These are phyloP conservation scores for Crithidia thermophila DNA, from an alignment of 208 protist genomes.

Conservation along the genomic window DNA sequence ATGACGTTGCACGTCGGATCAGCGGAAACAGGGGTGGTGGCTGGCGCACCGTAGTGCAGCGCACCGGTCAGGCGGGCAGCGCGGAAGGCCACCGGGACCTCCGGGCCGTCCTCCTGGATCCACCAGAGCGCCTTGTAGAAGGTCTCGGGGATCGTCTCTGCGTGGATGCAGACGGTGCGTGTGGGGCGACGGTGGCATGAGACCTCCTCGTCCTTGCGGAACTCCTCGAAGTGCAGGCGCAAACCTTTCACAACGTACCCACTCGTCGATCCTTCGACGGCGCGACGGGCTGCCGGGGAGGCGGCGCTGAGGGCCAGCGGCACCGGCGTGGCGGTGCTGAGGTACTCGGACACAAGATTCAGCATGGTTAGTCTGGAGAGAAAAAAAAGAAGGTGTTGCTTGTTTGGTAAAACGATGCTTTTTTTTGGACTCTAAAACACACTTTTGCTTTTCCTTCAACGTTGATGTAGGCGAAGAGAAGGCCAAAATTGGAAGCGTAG, in stretches of 20 bases:
- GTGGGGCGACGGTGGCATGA: constrained; percentile 11
- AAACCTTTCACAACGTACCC: constrained; percentile 10
- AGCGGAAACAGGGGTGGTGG: too few relatives aligned
- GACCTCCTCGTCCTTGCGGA: constrained; percentile 15
- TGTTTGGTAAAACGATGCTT: too few relatives aligned
- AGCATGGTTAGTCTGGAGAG: not conserved
- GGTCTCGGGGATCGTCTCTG: not conserved
- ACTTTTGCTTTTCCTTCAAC: too few relatives aligned
- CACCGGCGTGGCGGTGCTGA: not conserved
- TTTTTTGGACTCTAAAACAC: too few relatives aligned
- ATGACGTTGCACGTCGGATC: not conserved
- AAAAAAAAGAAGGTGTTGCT: not conserved
- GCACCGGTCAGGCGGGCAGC: constrained; percentile 9
- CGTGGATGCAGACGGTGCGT: constrained; percentile 22
- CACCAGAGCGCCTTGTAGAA: constrained; percentile 14
- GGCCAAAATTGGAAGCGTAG: too few relatives aligned
- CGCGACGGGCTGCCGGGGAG: constrained; percentile 4
- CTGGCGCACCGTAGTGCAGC: not conserved
- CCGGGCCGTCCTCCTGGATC: not conserved
- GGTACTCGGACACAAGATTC: not conserved
- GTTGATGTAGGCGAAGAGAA: too few relatives aligned
- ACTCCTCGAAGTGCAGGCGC: constrained; percentile 8
- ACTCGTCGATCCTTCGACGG: not conserved
- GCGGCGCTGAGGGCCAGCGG: constrained; percentile 16
- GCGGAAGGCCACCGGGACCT: constrained; percentile 9